Conservation (phyloP, 768 basidiomycete genomes). For the Tephrocybe sp. region DNA sequence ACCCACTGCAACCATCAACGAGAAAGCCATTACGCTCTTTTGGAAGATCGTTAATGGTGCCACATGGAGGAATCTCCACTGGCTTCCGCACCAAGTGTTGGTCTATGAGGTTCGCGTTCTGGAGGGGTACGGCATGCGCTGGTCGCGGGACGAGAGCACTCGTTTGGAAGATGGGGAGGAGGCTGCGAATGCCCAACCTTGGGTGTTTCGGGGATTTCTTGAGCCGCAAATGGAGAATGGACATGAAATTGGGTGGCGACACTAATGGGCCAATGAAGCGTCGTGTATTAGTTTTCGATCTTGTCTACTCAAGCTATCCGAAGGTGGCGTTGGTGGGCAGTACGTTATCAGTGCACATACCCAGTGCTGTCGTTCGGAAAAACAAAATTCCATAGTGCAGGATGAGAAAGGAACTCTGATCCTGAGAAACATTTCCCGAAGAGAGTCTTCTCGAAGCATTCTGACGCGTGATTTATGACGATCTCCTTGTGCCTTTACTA, state of each 20-base stretch:
- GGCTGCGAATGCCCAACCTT: slow-evolving; percentile 23
- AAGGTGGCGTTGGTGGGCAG: too few species aligned
- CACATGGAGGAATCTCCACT: slow-evolving; percentile 65
- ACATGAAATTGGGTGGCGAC: slow-evolving; percentile 60
- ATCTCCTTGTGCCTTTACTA: too few species aligned
- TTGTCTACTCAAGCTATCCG: neutral
- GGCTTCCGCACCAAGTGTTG: slow-evolving; percentile 58
- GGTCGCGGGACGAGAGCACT: slow-evolving; percentile 47
- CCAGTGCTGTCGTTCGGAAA: too few species aligned
- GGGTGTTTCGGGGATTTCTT: slow-evolving; percentile 63
- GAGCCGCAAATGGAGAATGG: slow-evolving; percentile 71
- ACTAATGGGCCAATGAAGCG: slow-evolving; percentile 30
- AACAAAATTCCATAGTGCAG: too few species aligned
- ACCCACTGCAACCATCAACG: slow-evolving; percentile 50
- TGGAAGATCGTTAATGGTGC: slow-evolving; percentile 48
- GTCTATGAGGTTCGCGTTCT: slow-evolving; percentile 59
- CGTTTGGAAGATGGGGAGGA: slow-evolving; percentile 7
- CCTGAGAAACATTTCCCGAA: too few species aligned
- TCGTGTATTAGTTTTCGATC: neutral
- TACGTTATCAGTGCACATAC: too few species aligned
- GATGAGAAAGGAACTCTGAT: too few species aligned
- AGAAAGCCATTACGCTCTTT: slow-evolving; percentile 47
- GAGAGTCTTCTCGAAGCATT: too few species aligned
- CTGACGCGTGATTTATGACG: too few species aligned
- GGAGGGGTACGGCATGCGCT: slow-evolving; percentile 68